A percentile compares a stretch with the other conserved stretches of the same genome.
phyloP scores from a whole-genome alignment of 306 rosid genomes.

The Dalbergia oliveri region DNA sequence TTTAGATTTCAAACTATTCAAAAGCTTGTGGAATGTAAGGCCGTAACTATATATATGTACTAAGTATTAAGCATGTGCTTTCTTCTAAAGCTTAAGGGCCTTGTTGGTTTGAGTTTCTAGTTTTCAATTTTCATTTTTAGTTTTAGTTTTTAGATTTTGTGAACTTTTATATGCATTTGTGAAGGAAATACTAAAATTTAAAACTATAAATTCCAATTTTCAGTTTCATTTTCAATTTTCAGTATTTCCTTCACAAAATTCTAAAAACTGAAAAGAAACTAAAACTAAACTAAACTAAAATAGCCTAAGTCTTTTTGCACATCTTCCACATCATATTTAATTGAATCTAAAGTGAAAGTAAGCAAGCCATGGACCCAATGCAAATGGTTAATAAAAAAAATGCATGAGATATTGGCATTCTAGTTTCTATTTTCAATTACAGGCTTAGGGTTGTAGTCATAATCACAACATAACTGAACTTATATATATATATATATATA shows the following conservation, averaged over 20 bases:
- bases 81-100: too few species aligned
- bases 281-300: too few species aligned
- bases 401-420: neutral
- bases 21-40: neutral
- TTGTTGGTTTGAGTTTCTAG: too few species aligned
- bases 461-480: neutral
- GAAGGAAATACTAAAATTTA: too few species aligned
- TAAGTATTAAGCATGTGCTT: too few species aligned
- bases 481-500: neutral
- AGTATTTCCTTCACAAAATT: too few species aligned
- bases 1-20: neutral
- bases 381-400: neutral
- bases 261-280: too few species aligned
- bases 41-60: neutral
- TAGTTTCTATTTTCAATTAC: neutral
- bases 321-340: conserved; percentile 3
- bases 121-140: too few species aligned
- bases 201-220: too few species aligned
- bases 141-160: too few species aligned
- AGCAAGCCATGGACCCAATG: neutral
- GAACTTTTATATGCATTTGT: too few species aligned
- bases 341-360: neutral
- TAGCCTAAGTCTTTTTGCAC: conserved; percentile 9
- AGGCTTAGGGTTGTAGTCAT: neutral
- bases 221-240: too few species aligned